These are phyloP conservation scores for Solanum chmielewskii DNA, from an alignment of 257 asterid species.

Conservation along the genomic window DNA sequence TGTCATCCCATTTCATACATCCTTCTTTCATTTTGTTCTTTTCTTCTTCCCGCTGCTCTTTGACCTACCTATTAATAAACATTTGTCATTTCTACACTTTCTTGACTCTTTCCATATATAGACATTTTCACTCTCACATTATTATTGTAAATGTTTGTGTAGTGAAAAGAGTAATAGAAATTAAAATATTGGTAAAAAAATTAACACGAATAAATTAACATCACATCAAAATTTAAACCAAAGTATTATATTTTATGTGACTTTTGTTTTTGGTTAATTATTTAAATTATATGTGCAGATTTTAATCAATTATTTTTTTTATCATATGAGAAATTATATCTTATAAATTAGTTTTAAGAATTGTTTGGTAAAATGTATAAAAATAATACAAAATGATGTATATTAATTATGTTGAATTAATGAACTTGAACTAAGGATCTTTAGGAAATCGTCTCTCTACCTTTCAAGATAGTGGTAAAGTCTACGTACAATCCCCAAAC, in stretches of 20 bases:
- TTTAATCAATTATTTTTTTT: not conserved
- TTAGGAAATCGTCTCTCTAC: too few relatives aligned
- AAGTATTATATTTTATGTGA: not conserved
- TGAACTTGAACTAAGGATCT: too few relatives aligned
- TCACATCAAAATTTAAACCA: not conserved
- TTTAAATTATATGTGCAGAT: not conserved
- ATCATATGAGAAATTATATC: not conserved
- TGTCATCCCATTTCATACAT: not conserved
- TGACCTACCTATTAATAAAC: not conserved
- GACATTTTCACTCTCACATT: not conserved
- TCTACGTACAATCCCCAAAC: too few relatives aligned
- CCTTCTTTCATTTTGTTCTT: not conserved
- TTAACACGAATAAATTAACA: not conserved
- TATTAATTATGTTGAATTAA: not conserved
- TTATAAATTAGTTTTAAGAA: not conserved
- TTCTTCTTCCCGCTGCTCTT: not conserved
- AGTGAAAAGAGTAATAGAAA: not conserved
- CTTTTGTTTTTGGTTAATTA: not conserved
- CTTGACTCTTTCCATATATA: not conserved
- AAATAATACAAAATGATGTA: not conserved
- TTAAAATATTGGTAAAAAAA: not conserved
- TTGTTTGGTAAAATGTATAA: not conserved
- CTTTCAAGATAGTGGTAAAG: too few relatives aligned
- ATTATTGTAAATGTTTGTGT: not conserved
- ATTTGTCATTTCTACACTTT: not conserved